Evolutionary conservation across 768 basidiomycete genomes (phyloP).

Genomic region (Tylopilus vinaceipallidus): DNA sequence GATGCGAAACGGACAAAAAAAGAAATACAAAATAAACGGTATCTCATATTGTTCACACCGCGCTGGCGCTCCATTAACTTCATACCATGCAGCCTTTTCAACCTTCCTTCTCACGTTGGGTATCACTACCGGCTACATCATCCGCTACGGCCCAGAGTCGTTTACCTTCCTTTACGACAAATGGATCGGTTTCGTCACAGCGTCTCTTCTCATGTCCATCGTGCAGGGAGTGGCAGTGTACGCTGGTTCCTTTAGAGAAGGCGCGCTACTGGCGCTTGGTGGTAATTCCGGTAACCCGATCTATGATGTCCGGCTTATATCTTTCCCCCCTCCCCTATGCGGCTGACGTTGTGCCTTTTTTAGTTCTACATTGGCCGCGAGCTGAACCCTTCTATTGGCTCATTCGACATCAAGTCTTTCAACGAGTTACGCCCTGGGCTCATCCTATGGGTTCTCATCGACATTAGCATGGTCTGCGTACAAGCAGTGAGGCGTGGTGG

Average conservation of each 20-base stretch:
- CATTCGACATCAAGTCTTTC: constrained; percentile 70
- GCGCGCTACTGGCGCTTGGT: constrained; percentile 81
- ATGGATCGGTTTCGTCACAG: constrained; percentile 87
- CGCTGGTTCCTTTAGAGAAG: constrained; percentile 60
- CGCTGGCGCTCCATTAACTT: not conserved
- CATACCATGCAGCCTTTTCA: constrained; percentile 61
- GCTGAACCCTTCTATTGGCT: constrained; percentile 83
- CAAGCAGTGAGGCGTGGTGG: constrained; percentile 81
- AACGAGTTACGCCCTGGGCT: constrained; percentile 53
- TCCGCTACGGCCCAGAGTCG: constrained; percentile 69
- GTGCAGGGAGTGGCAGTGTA: constrained; percentile 75
- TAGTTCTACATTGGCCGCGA: constrained; percentile 95
- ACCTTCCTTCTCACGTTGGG: constrained; percentile 84
- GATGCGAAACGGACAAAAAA: constrained; percentile 72
- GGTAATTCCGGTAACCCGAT: constrained; percentile 86
- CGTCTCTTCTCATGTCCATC: constrained; percentile 74
- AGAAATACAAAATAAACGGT: constrained; percentile 96
- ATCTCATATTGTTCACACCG: constrained; percentile 18
- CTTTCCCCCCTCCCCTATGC: not conserved
- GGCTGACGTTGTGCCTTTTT: not conserved
- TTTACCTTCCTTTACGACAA: constrained; percentile 92
- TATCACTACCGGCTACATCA: constrained; percentile 63
- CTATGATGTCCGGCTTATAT: constrained; percentile 72
- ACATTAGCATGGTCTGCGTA: constrained; percentile 88
- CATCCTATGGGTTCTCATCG: constrained; percentile 87